phyloP scores from a whole-genome alignment of 75 land plant genomes.

The Pinus albicaulis region DNA sequence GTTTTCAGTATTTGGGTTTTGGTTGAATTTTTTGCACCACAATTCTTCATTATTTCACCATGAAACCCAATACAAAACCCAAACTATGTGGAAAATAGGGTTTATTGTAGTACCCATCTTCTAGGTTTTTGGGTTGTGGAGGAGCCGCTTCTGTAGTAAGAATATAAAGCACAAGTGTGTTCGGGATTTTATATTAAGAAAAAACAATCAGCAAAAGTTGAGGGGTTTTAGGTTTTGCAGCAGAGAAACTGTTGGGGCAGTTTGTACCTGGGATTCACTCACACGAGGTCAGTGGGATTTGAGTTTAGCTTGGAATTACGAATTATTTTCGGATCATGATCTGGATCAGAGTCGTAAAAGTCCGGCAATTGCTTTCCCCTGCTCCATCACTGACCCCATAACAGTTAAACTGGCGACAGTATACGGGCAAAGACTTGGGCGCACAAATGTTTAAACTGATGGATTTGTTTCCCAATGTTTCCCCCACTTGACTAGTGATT shows the following conservation, averaged over 20 bases:
- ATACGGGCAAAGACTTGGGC: no score
- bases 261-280: neutral
- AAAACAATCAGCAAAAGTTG: neutral
- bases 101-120: neutral
- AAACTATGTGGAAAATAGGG: no score
- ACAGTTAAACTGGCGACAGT: no score
- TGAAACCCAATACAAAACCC: no score
- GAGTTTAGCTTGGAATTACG: neutral
- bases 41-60: neutral
- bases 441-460: no score
- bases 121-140: neutral
- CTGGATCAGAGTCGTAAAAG: neutral
- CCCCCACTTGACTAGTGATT: no score
- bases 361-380: neutral
- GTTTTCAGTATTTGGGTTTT: neutral
- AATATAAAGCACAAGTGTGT: no score
- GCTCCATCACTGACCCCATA: no score
- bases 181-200: neutral
- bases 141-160: no score
- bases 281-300: neutral
- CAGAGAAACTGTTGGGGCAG: neutral
- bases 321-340: neutral
- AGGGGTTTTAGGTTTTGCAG: constrained; percentile 7
- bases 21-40: neutral
- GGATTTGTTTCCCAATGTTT: no score